Evolutionary conservation across 345 rosid species (phyloP).

Genomic region (Nephelium lappaceum): DNA sequence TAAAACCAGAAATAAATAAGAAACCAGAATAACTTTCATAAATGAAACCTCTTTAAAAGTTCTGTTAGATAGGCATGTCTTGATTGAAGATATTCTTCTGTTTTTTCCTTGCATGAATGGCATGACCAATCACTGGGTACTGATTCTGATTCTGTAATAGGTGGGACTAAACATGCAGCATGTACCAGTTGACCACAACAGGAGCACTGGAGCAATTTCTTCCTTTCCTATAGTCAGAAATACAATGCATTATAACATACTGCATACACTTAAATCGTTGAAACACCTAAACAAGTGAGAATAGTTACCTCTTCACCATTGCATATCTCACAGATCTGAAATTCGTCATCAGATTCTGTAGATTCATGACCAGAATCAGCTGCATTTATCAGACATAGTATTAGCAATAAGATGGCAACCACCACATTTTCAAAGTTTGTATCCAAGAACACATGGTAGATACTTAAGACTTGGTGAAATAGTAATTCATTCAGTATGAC

Average conservation of each 20-base stretch:
- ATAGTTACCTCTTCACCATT: conserved; percentile 78
- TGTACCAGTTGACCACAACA: conserved; percentile 92
- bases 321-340: conserved; percentile 96
- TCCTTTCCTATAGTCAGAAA: conserved; percentile 69
- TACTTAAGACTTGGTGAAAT: neutral
- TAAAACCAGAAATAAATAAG: neutral
- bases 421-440: neutral
- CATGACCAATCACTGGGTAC: conserved; percentile 86
- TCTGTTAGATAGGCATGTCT: conserved; percentile 66
- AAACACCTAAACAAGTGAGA: conserved; percentile 16
- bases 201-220: conserved; percentile 89
- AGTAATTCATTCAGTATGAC: neutral
- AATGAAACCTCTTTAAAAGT: conserved; percentile 67
- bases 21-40: conserved; percentile 18
- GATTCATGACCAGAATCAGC: conserved; percentile 84
- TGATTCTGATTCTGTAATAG: conserved; percentile 59
- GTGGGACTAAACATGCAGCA: conserved; percentile 88
- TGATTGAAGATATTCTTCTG: conserved; percentile 87
- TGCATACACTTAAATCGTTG: conserved; percentile 20
- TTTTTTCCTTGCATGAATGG: conserved; percentile 93
- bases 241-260: conserved; percentile 18
- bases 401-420: conserved; percentile 2
- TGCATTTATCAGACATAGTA: conserved; percentile 39
- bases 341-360: conserved; percentile 95
- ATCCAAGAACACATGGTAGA: neutral